These are phyloP conservation scores for Colletotrichum tropicicola DNA, from an alignment of 2,329 filamentous ascomycete species.

Conservation along the genomic window DNA sequence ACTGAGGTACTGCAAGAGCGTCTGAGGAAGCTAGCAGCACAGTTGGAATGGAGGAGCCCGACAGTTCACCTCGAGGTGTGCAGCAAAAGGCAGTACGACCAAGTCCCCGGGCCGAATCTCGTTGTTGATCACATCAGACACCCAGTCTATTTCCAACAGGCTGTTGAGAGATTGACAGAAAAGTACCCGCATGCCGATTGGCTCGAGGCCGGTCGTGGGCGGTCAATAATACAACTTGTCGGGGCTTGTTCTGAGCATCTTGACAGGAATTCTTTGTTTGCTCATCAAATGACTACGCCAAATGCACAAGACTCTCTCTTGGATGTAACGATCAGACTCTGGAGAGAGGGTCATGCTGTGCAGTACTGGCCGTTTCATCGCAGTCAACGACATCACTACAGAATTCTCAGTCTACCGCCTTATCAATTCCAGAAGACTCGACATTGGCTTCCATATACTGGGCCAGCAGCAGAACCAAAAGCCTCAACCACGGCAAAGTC, in stretches of 20 bases:
- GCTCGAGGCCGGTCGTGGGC: constrained; percentile 44
- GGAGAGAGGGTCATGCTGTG: constrained; percentile 27
- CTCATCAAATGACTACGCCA: constrained; percentile 19
- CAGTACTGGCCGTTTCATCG: constrained; percentile 38
- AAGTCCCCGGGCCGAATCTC: constrained; percentile 21
- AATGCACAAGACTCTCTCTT: neutral
- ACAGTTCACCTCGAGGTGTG: neutral
- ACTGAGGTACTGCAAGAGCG: neutral
- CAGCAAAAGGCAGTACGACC: constrained; percentile 21
- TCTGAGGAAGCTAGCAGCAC: neutral
- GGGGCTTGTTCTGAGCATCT: neutral
- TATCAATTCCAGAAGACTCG: constrained; percentile 40
- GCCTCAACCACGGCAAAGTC: too few relatives aligned
- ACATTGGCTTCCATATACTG: constrained; percentile 35
- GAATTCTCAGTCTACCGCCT: constrained; percentile 33
- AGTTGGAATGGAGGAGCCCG: neutral
- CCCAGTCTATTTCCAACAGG: constrained; percentile 44
- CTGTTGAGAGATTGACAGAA: constrained; percentile 36
- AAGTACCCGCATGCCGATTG: constrained; percentile 36
- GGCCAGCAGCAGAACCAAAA: neutral
- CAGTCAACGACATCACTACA: constrained; percentile 18
- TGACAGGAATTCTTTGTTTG: neutral
- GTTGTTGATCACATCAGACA: constrained; percentile 40
- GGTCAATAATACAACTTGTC: constrained; percentile 43
- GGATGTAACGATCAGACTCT: constrained; percentile 29